These are phyloP conservation scores for Sporisorium exsertum DNA, from an alignment of 1,284 basidiomycete genomes.

Conservation along the genomic window DNA sequence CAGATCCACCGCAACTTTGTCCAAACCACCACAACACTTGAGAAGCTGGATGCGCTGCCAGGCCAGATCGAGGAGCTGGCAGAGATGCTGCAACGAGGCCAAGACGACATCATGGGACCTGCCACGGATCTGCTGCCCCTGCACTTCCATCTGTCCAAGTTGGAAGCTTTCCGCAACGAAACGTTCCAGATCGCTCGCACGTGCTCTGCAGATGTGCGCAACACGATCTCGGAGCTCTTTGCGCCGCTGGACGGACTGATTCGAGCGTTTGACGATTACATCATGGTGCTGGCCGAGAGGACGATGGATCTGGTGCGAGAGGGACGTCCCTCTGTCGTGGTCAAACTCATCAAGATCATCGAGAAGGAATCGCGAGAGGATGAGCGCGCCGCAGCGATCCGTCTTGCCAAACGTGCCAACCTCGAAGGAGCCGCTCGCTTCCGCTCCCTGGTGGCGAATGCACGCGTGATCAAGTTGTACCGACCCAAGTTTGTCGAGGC, in stretches of 20 bases:
- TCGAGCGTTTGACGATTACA: slow-evolving; percentile 86
- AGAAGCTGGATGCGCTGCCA: slow-evolving; percentile 89
- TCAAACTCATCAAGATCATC: slow-evolving; percentile 91
- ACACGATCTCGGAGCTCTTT: slow-evolving; percentile 82
- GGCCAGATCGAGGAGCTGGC: slow-evolving; percentile 83
- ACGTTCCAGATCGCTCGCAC: slow-evolving; percentile 69
- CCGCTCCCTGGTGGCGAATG: slow-evolving; percentile 70
- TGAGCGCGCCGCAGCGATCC: slow-evolving; percentile 94
- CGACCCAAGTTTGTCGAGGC: slow-evolving; percentile 87
- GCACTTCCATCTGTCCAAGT: slow-evolving; percentile 87
- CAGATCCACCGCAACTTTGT: slow-evolving; percentile 95
- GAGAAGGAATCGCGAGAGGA: slow-evolving; percentile 93
- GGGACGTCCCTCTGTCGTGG: slow-evolving; percentile 84
- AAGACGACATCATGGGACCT: slow-evolving; percentile 79
- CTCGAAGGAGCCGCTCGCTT: slow-evolving; percentile 66
- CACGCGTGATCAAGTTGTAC: slow-evolving; percentile 94
- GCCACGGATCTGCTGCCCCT: slow-evolving; percentile 88
- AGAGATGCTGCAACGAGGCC: slow-evolving; percentile 81
- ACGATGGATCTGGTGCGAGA: slow-evolving; percentile 81
- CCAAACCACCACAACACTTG: slow-evolving; percentile 93
- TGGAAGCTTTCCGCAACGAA: slow-evolving; percentile 88
- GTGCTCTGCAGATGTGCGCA: slow-evolving; percentile 77
- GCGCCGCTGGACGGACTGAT: slow-evolving; percentile 86
- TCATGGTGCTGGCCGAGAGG: slow-evolving; percentile 81
- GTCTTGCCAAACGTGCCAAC: slow-evolving; percentile 93